phyloP scores from a whole-genome alignment of 192 early-diverging fungal species.

The Glomus cerebriforme region DNA sequence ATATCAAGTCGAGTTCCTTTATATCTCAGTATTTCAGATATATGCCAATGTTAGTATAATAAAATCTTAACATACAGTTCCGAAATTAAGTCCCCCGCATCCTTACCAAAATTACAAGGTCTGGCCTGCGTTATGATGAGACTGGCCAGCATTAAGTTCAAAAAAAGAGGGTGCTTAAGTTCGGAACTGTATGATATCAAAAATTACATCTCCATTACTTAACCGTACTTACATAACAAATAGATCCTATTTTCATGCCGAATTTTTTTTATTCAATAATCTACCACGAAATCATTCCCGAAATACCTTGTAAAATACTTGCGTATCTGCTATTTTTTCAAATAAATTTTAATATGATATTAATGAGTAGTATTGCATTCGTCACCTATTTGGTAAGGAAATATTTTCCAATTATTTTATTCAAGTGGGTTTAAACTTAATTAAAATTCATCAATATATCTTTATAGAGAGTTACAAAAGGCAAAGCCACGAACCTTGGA shows the following conservation, averaged over 20 bases:
- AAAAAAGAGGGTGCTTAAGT: no score
- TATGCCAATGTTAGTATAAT: neutral
- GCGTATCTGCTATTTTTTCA: neutral
- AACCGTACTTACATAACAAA: no score
- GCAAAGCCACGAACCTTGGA: neutral
- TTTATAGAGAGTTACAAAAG: neutral
- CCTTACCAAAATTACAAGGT: no score
- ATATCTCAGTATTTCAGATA: neutral
- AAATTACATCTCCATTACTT: no score
- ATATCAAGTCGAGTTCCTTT: neutral
- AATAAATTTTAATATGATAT: neutral
- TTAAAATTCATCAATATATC: no score
- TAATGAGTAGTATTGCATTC: constrained; percentile 1
- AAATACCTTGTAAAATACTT: neutral
- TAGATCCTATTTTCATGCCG: constrained; percentile 4
- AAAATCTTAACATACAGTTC: neutral
- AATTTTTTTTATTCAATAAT: constrained; percentile 9
- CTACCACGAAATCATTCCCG: neutral
- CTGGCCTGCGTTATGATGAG: no score
- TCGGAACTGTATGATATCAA: no score
- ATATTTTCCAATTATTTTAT: neutral
- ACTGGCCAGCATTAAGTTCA: no score
- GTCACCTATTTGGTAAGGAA: constrained; percentile 6
- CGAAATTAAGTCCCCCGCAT: no score
- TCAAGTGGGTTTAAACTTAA: no score